A percentile compares a stretch with the other conserved stretches of the same genome.
phyloP scores from a whole-genome alignment of 139 green algal species.

The Haematococcus lacustris region DNA sequence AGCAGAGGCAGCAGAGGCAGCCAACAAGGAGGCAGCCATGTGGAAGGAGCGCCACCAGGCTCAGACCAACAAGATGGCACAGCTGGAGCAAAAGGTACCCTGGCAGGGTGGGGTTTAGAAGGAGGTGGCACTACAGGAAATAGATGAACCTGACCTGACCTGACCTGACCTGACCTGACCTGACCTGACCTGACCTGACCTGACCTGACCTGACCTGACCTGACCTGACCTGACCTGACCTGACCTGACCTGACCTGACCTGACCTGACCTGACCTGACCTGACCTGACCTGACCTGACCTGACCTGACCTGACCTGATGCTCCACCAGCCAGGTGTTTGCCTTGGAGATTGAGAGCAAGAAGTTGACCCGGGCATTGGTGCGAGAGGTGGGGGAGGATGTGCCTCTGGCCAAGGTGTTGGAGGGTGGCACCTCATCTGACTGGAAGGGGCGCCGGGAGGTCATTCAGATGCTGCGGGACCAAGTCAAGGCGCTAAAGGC shows the following conservation, averaged over 20 bases:
- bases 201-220: no score
- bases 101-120: neutral
- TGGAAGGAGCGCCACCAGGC: slow-evolving; percentile 36
- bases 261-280: no score
- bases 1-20: slow-evolving; percentile 24
- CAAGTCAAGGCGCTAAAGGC: slow-evolving; percentile 42
- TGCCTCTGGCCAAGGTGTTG: slow-evolving; percentile 36
- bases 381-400: slow-evolving; percentile 57
- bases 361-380: slow-evolving; percentile 44
- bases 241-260: no score
- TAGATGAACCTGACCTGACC: neutral
- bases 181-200: neutral
- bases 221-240: no score
- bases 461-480: slow-evolving; percentile 52
- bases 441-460: slow-evolving; percentile 52
- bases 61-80: slow-evolving; percentile 47
- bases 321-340: slow-evolving; percentile 26
- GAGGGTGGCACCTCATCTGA: slow-evolving; percentile 15
- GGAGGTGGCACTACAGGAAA: no score
- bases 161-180: neutral
- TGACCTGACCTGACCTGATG: neutral
- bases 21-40: slow-evolving; percentile 20
- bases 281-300: no score
- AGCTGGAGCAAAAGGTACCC: slow-evolving; percentile 43
- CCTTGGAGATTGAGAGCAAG: slow-evolving; percentile 46